These are phyloP conservation scores for Dimargaris xerosporica DNA, from an alignment of 192 early-diverging fungal genomes.

Conservation along the genomic window DNA sequence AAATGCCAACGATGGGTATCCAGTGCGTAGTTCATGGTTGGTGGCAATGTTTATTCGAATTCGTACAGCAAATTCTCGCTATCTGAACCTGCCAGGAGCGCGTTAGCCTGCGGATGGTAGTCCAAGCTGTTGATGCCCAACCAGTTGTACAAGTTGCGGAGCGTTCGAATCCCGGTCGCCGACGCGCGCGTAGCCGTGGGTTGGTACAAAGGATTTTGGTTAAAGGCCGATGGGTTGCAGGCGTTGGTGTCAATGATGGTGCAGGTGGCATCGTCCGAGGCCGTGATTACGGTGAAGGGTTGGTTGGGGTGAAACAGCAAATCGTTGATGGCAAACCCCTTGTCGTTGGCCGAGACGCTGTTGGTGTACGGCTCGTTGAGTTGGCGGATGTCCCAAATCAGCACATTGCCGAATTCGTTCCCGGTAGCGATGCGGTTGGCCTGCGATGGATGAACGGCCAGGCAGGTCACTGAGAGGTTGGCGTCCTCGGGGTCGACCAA, in stretches of 20 bases:
- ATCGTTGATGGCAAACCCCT: slow-evolving; percentile 25
- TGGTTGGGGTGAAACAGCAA: slow-evolving; percentile 25
- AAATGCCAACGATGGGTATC: too few relatives aligned
- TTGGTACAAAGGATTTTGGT: not conserved
- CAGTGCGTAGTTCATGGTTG: too few relatives aligned
- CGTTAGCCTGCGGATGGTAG: slow-evolving; percentile 18
- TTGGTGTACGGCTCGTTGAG: slow-evolving; percentile 18
- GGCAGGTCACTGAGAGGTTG: slow-evolving; percentile 20
- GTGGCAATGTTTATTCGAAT: not conserved
- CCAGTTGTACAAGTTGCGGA: slow-evolving; percentile 26
- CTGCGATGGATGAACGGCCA: slow-evolving; percentile 29
- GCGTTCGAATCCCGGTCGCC: not conserved
- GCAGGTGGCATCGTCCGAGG: slow-evolving; percentile 29
- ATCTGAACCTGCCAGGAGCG: slow-evolving; percentile 30
- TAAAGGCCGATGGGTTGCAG: not conserved
- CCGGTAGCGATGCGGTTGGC: slow-evolving; percentile 27
- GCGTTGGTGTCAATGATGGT: slow-evolving; percentile 17
- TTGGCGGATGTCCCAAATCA: slow-evolving; percentile 29
- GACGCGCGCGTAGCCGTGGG: not conserved
- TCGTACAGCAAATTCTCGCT: slow-evolving; percentile 29
- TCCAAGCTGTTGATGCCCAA: slow-evolving; percentile 28
- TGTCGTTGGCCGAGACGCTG: slow-evolving; percentile 21
- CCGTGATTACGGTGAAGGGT: slow-evolving; percentile 21
- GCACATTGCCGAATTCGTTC: slow-evolving; percentile 19
- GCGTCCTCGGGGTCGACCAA: slow-evolving; percentile 18